Base-by-base conservation (phyloP, 139 green algal genomes). In the Micractinium conductrix region DNA sequence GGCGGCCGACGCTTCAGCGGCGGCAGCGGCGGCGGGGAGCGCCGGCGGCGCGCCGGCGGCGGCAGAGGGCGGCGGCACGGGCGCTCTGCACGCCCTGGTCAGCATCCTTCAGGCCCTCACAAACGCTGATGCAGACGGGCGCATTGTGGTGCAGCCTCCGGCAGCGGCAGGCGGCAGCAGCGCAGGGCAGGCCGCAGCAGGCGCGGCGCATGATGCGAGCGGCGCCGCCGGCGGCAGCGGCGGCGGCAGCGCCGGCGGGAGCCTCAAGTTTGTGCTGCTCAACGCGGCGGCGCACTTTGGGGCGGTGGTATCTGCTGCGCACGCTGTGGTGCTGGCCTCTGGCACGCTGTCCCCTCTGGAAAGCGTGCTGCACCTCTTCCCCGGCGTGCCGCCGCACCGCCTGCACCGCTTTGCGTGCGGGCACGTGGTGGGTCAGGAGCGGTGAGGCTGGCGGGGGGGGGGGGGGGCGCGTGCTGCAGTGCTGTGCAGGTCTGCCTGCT, bases 311-410 rank as follows among this genome's bases (percentile, higher is more conserved):
- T 72, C 69, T 33, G 40, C 85, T 33, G 91, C 94, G 4, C 89
- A 92, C 38, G 90, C 94, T 21, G 94, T 99, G 5, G 83, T 99
- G 26, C 91, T 99, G 1, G 96, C 95, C 24, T 96, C 93, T 4
- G 97, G 97, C 81, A 99, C 97, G 0, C 92, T 99, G 24, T 92
- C 95, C 3, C 97, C 97, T 0, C 65, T 94, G 79, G 72, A 83
- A 17, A 78, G 73, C 5, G 68, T 90, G 44, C 78, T 88, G 62
- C 83, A 90, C 43, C 91, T 98, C 28, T 94, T 97, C 60, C 94
- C 93, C 1, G 72, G 69, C 10, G 40, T 92, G 44, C 70, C 87
- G 0, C 45, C 58, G 0, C 50, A 69, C 21, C 76, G 76, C 1
- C 53, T 98, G 24, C 80, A 85, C 17, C 86, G 92, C 74, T 98